A percentile compares a stretch with the other conserved stretches of the same genome.
phyloP scores from a whole-genome alignment of 2,329 filamentous ascomycete species.

The Apiospora saccharicola region DNA sequence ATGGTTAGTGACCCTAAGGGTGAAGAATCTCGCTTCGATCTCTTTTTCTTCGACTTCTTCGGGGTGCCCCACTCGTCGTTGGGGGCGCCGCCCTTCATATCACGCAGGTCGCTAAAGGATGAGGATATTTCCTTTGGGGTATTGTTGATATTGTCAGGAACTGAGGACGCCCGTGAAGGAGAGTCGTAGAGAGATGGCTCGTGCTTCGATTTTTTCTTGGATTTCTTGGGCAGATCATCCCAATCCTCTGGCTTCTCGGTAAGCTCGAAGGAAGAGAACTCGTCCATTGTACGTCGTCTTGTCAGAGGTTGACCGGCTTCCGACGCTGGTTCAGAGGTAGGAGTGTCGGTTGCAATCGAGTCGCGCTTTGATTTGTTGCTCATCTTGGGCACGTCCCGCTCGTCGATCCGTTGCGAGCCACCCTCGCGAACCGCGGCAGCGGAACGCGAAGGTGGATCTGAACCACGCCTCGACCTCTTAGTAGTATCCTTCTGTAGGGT shows the following conservation, averaged over 20 bases:
- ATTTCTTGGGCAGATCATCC: conserved; percentile 7
- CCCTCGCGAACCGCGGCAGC: not conserved
- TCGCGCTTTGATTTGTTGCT: conserved; percentile 54
- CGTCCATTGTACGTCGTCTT: conserved; percentile 24
- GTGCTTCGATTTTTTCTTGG: conserved; percentile 8
- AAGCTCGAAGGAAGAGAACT: conserved; percentile 29
- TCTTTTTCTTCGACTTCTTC: conserved; percentile 47
- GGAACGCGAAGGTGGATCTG: conserved; percentile 26
- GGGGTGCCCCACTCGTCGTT: conserved; percentile 36
- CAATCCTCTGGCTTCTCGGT: conserved; percentile 15
- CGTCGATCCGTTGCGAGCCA: conserved; percentile 26
- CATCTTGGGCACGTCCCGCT: conserved; percentile 45
- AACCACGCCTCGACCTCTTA: not conserved
- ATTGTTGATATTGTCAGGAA: conserved; percentile 20
- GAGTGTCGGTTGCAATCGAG: conserved; percentile 27
- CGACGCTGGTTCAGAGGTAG: conserved; percentile 20
- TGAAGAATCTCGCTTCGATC: conserved; percentile 43
- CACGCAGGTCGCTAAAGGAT: conserved; percentile 4
- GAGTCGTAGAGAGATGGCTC: not conserved
- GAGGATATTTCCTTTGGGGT: conserved; percentile 17
- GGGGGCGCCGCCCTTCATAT: conserved; percentile 22
- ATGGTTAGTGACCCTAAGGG: conserved; percentile 23
- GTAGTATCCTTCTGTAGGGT: conserved; percentile 24
- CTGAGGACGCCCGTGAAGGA: conserved; percentile 5
- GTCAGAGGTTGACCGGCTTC: conserved; percentile 10